Evolutionary conservation across 2,329 filamentous ascomycete species (phyloP).

Genomic region (Monilinia vaccinii-corymbosi): DNA sequence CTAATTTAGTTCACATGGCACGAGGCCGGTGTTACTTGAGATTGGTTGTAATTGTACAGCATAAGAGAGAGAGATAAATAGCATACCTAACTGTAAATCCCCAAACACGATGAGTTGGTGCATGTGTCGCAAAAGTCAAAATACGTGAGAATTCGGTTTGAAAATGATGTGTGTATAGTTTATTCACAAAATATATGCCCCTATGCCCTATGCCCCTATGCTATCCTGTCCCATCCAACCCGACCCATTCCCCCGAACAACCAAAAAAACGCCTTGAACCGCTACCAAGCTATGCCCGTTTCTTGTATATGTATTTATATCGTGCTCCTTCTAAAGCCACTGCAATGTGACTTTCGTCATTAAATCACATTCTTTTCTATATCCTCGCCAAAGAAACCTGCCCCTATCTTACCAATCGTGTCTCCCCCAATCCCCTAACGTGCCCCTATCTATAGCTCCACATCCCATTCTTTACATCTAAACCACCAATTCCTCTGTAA

Average conservation of each 20-base stretch:
- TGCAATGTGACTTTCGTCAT: neutral
- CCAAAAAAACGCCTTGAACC: neutral
- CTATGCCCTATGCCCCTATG: neutral
- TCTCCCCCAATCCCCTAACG: neutral
- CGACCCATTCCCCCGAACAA: neutral
- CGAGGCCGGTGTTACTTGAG: neutral
- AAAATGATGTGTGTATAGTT: neutral
- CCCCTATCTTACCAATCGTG: neutral
- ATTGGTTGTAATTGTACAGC: neutral
- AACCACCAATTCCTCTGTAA: slow-evolving; percentile 22
- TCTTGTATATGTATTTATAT: neutral
- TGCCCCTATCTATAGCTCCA: neutral
- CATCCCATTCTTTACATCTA: slow-evolving; percentile 23
- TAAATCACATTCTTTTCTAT: neutral
- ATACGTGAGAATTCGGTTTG: neutral
- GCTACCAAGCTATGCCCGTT: neutral
- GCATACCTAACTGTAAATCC: neutral
- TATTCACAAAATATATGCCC: neutral
- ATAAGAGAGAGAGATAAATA: neutral
- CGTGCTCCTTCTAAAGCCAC: neutral
- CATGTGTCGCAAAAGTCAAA: neutral
- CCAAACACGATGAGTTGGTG: neutral
- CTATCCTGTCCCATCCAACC: neutral
- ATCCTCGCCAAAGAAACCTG: neutral
- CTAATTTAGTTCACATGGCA: neutral